phyloP scores from a whole-genome alignment of 257 asterid species.

The Przewalskia tangutica region DNA sequence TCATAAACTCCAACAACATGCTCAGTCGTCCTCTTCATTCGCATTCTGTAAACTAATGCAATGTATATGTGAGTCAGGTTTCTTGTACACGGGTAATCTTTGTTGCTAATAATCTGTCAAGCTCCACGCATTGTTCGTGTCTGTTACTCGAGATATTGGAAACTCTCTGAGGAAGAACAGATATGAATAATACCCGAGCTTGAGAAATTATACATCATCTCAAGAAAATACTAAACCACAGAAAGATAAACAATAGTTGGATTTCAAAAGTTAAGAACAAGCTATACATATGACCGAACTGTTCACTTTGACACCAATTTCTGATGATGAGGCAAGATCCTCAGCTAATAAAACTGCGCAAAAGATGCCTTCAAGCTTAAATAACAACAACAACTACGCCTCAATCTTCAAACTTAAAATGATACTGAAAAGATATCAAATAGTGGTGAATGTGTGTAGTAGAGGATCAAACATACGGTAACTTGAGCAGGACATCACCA shows the following conservation, averaged over 20 bases:
- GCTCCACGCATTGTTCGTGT: not conserved
- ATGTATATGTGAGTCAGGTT: not conserved
- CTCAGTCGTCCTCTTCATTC: not conserved
- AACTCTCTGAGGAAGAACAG: not conserved
- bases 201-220: not conserved
- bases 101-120: not conserved
- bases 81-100: not conserved
- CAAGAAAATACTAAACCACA: not conserved
- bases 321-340: not conserved
- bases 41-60: not conserved
- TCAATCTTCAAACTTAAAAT: not conserved
- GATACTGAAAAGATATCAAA: not conserved
- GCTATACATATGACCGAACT: not conserved
- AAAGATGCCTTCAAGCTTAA: not conserved
- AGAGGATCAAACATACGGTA: not conserved
- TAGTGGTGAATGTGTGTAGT: not conserved
- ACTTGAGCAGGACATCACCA: not conserved
- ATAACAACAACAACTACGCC: not conserved
- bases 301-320: not conserved
- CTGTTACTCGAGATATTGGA: not conserved
- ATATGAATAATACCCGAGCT: not conserved
- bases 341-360: not conserved
- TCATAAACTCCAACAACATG: not conserved
- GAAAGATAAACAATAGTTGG: not conserved
- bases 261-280: not conserved